Percentiles rank a stretch among this genome's conserved stretches.
Conservation (phyloP, 164 flowering plant genomes). For the Tetrastigma voinierianum region DNA sequence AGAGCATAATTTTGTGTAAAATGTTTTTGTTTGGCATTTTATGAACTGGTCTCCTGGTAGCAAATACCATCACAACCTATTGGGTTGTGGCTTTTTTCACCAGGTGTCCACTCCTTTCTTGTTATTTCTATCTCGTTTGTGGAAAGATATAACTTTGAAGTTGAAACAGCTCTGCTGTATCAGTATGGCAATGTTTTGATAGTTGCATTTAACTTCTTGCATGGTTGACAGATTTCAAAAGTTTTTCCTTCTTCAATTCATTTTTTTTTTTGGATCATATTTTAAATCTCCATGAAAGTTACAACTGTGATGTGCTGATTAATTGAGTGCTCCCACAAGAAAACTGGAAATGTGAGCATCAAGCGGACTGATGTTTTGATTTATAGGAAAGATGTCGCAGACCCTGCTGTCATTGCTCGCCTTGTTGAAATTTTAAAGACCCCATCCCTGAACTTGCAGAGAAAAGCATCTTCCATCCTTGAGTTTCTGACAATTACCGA, state of each 20-base stretch:
- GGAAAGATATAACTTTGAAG: no score
- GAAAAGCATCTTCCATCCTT: constrained; percentile 71
- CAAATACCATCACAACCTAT: no score
- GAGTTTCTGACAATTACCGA: constrained; percentile 50
- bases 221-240: not conserved
- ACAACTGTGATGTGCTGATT: not conserved
- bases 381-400: constrained; percentile 42
- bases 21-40: no score
- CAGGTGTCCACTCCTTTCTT: no score
- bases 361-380: no score
- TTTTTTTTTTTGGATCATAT: not conserved
- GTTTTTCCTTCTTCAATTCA: not conserved
- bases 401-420: constrained; percentile 40
- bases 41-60: no score
- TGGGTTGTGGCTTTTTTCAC: no score
- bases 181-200: no score
- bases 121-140: no score
- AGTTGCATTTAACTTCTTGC: no score
- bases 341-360: not conserved
- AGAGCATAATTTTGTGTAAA: no score
- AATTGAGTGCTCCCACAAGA: not conserved
- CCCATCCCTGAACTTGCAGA: constrained; percentile 53
- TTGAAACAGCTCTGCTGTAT: no score
- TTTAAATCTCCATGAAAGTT: not conserved
- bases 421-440: constrained; percentile 59